Conservation (phyloP, 176 grass and related monocot genomes). For the Musa schizocarpa region DNA sequence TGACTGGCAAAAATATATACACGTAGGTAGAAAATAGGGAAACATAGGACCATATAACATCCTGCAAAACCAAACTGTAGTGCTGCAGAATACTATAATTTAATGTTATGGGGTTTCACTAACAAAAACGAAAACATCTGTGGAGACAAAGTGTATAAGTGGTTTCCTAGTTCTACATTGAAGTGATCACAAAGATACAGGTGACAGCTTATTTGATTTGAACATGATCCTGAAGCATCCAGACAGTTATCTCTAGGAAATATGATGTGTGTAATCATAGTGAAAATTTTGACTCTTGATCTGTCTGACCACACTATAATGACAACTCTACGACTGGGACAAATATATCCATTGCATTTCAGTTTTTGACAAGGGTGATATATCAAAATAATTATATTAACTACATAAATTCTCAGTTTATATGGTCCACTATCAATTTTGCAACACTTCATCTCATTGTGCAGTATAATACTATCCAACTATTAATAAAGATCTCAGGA, state of each 20-base stretch:
- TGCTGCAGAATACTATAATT: no score
- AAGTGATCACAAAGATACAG: no score
- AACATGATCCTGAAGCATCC: background rate
- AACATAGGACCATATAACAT: no score
- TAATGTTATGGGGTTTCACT: no score
- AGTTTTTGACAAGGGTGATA: no score
- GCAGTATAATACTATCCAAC: background rate
- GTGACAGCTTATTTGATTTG: background rate
- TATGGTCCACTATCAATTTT: background rate
- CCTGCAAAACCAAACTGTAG: no score
- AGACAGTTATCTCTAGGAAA: background rate
- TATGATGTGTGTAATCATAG: background rate
- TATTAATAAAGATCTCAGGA: background rate
- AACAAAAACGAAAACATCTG: no score
- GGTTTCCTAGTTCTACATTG: no score
- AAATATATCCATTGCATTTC: background rate
- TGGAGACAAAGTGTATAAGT: no score
- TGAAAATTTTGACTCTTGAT: background rate
- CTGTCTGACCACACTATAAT: background rate
- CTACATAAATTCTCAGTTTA: conserved; percentile 1
- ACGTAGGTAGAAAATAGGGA: no score
- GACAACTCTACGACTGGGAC: background rate
- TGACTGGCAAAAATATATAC: no score
- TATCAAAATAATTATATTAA: background rate
- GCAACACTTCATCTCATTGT: background rate